Evolutionary conservation across 83 land plant genomes (phyloP).

Genomic region (Isoetes engelmannii): DNA sequence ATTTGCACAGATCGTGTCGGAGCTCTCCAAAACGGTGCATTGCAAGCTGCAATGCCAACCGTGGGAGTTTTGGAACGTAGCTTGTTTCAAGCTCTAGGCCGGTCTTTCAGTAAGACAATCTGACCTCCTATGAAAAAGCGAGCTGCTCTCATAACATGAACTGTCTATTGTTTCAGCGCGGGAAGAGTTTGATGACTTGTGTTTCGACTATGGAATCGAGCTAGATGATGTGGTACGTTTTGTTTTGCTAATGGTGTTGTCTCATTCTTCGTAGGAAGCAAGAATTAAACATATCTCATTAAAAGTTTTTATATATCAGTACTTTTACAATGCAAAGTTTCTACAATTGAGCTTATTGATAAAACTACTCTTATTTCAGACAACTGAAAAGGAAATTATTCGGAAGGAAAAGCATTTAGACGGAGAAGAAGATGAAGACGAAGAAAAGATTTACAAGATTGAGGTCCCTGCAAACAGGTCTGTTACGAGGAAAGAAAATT

Average conservation of each 20-base stretch:
- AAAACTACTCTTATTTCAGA: conserved; percentile 32
- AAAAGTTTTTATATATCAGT: not conserved
- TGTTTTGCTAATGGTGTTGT: not conserved
- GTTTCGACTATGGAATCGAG: conserved; percentile 90
- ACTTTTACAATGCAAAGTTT: not conserved
- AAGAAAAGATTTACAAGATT: conserved; percentile 84
- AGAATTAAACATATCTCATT: not conserved
- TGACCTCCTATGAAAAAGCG: not conserved
- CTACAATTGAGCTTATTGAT: not conserved
- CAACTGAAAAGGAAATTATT: conserved; percentile 76
- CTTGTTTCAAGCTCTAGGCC: conserved; percentile 56
- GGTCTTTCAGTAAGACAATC: conserved; percentile 41
- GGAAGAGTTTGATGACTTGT: conserved; percentile 84
- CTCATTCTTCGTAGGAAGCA: not conserved
- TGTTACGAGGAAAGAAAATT: not conserved
- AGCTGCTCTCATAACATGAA: not conserved
- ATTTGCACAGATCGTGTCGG: too few species aligned
- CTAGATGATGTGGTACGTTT: conserved; percentile 87
- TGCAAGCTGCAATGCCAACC: conserved; percentile 55
- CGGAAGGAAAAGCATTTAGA: conserved; percentile 86
- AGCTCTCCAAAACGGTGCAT: not conserved
- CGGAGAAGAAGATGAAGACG: conserved; percentile 54
- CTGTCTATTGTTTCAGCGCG: conserved; percentile 38
- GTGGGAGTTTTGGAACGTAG: conserved; percentile 71
- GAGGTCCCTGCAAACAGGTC: conserved; percentile 95